These are phyloP conservation scores for Scorias spongiosa DNA, from an alignment of 2,329 filamentous ascomycete genomes.

Conservation along the genomic window DNA sequence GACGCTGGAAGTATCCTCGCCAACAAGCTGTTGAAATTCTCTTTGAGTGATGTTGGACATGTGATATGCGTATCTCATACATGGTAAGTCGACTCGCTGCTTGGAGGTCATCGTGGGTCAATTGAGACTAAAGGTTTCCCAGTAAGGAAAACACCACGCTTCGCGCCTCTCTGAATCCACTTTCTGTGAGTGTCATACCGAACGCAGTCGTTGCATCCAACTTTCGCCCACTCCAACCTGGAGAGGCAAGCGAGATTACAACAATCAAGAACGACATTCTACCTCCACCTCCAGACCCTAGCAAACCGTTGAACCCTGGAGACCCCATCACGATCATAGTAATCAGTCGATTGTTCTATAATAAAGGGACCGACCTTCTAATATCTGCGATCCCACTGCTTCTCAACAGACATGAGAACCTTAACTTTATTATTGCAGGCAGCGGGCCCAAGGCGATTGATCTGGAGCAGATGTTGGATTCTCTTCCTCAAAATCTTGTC, in stretches of 20 bases:
- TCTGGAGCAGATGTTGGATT: conserved; percentile 91
- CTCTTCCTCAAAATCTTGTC: conserved; percentile 24
- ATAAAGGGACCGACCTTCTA: conserved; percentile 94
- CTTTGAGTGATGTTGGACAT: conserved; percentile 89
- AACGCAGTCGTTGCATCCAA: conserved; percentile 96
- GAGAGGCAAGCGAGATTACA: conserved; percentile 11
- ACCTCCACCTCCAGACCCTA: conserved; percentile 36
- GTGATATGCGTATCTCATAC: conserved; percentile 98
- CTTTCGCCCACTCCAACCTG: conserved; percentile 56
- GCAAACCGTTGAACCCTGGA: conserved; percentile 58
- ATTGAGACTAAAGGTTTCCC: background rate
- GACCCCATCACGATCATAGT: conserved; percentile 94
- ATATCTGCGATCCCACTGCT: conserved; percentile 92
- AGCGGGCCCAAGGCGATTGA: conserved; percentile 95
- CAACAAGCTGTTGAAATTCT: conserved; percentile 95
- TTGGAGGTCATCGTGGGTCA: background rate
- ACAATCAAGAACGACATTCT: conserved; percentile 19
- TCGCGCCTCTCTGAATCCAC: conserved; percentile 79
- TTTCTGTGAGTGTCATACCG: conserved; percentile 96
- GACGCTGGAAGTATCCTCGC: conserved; percentile 91
- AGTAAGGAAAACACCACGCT: conserved; percentile 98
- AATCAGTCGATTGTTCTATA: conserved; percentile 94
- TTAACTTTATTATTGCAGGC: conserved; percentile 91
- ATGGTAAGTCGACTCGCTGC: conserved; percentile 43
- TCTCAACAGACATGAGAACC: conserved; percentile 74